phyloP scores from a whole-genome alignment of 1,284 basidiomycete genomes.

The Porodaedalea pini region DNA sequence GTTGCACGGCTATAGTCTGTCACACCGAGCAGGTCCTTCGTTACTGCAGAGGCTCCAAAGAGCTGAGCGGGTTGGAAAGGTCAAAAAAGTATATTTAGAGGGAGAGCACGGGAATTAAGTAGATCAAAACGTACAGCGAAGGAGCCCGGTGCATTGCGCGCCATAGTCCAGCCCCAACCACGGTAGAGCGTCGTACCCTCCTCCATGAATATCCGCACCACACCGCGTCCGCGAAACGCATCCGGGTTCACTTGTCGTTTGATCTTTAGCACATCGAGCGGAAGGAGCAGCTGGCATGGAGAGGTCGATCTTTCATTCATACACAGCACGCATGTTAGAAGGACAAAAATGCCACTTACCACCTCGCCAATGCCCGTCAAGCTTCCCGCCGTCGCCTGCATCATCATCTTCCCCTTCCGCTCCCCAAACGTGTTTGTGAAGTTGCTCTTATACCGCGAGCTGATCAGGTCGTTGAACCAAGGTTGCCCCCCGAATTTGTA shows the following conservation, averaged over 20 bases:
- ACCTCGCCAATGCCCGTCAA: slow-evolving; percentile 97
- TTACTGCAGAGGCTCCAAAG: slow-evolving; percentile 92
- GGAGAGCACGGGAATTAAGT: neutral
- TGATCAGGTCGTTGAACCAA: slow-evolving; percentile 92
- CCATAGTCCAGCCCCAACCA: slow-evolving; percentile 99
- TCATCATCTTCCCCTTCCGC: slow-evolving; percentile 92
- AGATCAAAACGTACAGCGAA: slow-evolving; percentile 85
- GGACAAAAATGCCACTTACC: slow-evolving; percentile 43
- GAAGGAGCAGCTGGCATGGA: slow-evolving; percentile 70
- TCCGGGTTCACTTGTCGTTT: slow-evolving; percentile 98
- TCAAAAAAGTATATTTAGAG: neutral
- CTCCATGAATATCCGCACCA: slow-evolving; percentile 87
- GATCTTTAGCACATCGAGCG: slow-evolving; percentile 96
- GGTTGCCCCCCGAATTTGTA: slow-evolving; percentile 99
- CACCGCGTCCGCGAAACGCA: slow-evolving; percentile 89
- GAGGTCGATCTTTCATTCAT: too few relatives aligned
- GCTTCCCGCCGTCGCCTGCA: slow-evolving; percentile 92
- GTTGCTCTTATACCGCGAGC: slow-evolving; percentile 66
- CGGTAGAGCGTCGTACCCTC: slow-evolving; percentile 92
- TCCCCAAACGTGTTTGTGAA: slow-evolving; percentile 92
- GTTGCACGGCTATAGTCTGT: slow-evolving; percentile 90
- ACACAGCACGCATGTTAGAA: neutral
- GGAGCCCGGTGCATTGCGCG: slow-evolving; percentile 92
- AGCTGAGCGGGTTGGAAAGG: slow-evolving; percentile 50
- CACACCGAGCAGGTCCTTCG: slow-evolving; percentile 90